Conservation (phyloP, 1,284 basidiomycete genomes). For the Apiotrichum porosum region DNA sequence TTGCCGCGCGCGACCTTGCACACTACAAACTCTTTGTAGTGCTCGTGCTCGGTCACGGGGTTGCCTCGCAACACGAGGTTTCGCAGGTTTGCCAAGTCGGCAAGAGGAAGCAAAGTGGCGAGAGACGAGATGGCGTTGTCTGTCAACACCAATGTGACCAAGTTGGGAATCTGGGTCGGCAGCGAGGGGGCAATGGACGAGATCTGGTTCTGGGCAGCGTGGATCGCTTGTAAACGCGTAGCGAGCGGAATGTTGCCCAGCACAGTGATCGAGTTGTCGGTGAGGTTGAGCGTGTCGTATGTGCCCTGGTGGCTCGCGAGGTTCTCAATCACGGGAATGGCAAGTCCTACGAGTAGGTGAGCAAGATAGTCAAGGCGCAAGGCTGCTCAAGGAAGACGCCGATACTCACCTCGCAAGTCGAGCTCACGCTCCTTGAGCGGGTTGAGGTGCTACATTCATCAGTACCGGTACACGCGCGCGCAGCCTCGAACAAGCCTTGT, state of each 20-base stretch:
- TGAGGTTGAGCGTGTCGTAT: slow-evolving; percentile 71
- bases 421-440: slow-evolving; percentile 90
- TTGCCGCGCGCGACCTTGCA: slow-evolving; percentile 53
- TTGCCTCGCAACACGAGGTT: slow-evolving; percentile 84
- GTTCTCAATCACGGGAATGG: slow-evolving; percentile 98
- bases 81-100: slow-evolving; percentile 69
- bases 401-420: slow-evolving; percentile 77
- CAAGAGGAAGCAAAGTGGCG: slow-evolving; percentile 75
- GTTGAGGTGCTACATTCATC: slow-evolving; percentile 59
- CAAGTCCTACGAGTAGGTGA: slow-evolving; percentile 63
- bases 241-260: slow-evolving; percentile 89
- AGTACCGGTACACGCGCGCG: neutral
- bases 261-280: slow-evolving; percentile 87
- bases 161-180: slow-evolving; percentile 47
- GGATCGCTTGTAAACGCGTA: slow-evolving; percentile 77
- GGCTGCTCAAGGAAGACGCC: neutral
- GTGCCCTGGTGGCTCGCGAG: slow-evolving; percentile 87
- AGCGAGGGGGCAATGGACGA: slow-evolving; percentile 62
- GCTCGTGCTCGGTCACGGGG: slow-evolving; percentile 86
- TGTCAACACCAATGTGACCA: slow-evolving; percentile 47
- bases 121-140: slow-evolving; percentile 62
- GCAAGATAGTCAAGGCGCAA: slow-evolving; percentile 10
- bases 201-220: slow-evolving; percentile 95
- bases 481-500: neutral
- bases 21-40: slow-evolving; percentile 84